Base-by-base conservation (phyloP, 2,329 filamentous ascomycete genomes). In the Lecanicillium sp. region DNA sequence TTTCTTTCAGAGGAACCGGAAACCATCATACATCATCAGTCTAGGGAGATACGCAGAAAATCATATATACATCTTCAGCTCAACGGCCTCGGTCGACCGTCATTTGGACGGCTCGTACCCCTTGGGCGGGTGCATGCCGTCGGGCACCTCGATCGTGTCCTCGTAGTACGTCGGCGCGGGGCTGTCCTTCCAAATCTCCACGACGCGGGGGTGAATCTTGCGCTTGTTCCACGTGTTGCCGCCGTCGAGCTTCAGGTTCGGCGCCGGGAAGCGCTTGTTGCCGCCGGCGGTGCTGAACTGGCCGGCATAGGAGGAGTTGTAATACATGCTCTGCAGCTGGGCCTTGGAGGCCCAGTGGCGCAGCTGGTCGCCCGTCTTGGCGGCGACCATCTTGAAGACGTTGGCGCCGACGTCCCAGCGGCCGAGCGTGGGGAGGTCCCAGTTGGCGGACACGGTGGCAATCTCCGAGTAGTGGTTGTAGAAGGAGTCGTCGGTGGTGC, bases 381-480 rank as follows among this genome's bases (percentile, higher is more conserved):
- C 63, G 12, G 79, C 81, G 3, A 87, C 81, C 19, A 78, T 49
- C 23, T 73, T 58, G 62, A 80, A 83, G n/a, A 87, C 77, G 60
- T 87, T 87, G 59, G 84, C 84, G 43, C 81, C 82, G 14, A 83
- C 82, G 58, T 88, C 84, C 72, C 77, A 87, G 51, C 84, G 80
- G 10, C 84, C 84, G 2, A 88, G 79, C 0, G 81, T 84, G 52
- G 78, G 75, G 8, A 87, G 75, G 53, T 70, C 73, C 83, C 83
- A 87, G 72, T 87, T 88, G 49, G 81, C 81, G 49, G 77, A 67
- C 9, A 84, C 76, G 15, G 83, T 81, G n/a, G 84, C 68, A 53
- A 87, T 74, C 56, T 78, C 72, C 8, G 78, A 84, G 71, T 87
- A 87, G 69, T 87, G 84, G 63, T 83, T 82, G 70, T 87, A 87